Base-by-base conservation (phyloP, 805 yeast genomes). In the Vanderwaltozyma verrucispora region DNA sequence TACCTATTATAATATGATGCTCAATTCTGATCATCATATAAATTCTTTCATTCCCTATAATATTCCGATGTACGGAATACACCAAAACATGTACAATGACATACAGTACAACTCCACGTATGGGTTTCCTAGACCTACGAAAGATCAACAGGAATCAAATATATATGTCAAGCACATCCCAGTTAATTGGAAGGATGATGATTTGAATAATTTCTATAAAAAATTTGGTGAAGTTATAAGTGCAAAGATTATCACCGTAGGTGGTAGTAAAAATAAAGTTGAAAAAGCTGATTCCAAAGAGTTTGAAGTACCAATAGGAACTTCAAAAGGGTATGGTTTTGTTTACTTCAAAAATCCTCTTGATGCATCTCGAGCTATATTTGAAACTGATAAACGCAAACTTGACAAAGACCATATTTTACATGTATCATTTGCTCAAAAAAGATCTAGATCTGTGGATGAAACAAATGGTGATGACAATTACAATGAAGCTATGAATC, bases 321-420 rank as follows among this genome's bases (percentile, higher is more conserved):
- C 49, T 46, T 80, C 89, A 17, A 74, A 77, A 54, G 88, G 92
- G 16, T 84, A 80, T 54, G 94, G 92, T 32, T 84, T 84, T 63
- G 84, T 83, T 37, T 81, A 86, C 60, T 84, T 71, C 53, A 76
- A 74, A 49, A 64, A 63, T 44, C 79, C 82, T 38, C 63, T 73
- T 34, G 72, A 77, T 51, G 92, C 94, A 7, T 71, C 75, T 34
- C 65, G 69, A 49, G 89, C 94, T 13, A 74, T 80, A 38, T 71
- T 73, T 32, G 77, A 70, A 36, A 78, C 62, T 3, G 50, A 56
- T 34, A 52, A 58, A 3, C 42, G 37, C 24, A 49, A 40, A 29
- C 31, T 57, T 10, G 43, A 47, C 72, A 73, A 72, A 71, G 77
- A 76, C 34, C 72, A 71, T 48, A 65, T 62, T 48, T 60, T 80